Conservation (phyloP, 345 rosid genomes). For the Sisymbrium altissimum region DNA sequence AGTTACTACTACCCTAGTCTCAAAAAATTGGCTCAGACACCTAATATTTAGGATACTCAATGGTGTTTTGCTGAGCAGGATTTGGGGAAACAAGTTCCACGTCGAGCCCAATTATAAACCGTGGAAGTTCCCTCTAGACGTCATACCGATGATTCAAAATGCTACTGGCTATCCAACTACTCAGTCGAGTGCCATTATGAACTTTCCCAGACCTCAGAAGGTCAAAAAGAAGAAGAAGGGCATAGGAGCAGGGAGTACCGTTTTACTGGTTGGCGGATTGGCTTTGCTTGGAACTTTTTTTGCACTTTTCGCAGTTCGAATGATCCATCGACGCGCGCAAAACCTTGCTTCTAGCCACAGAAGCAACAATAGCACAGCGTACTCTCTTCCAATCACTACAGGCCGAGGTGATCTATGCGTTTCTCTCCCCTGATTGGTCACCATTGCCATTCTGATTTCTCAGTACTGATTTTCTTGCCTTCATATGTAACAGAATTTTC, state of each 20-base stretch:
- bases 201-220: conserved; percentile 41
- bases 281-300: conserved; percentile 56
- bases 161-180: conserved; percentile 57
- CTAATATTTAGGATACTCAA: background rate
- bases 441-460: conserved; percentile 18
- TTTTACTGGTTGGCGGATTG: conserved; percentile 56
- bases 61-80: conserved; percentile 45
- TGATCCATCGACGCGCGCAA: conserved; percentile 36
- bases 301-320: conserved; percentile 46
- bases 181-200: conserved; percentile 71
- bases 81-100: conserved; percentile 75
- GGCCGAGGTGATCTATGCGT: conserved; percentile 44
- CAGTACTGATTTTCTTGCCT: conserved; percentile 14
- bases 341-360: conserved; percentile 34
- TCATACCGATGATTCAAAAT: conserved; percentile 42
- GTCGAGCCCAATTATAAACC: conserved; percentile 53
- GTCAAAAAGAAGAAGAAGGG: conserved; percentile 43
- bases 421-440: conserved; percentile 11
- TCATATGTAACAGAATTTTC: conserved; percentile 31
- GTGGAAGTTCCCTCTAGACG: conserved; percentile 70
- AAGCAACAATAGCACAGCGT: conserved; percentile 38
- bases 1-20: conserved; percentile 23
- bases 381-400: conserved; percentile 47
- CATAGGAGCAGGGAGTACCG: conserved; percentile 54
- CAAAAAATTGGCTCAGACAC: background rate